Conservation (phyloP, 2,329 filamentous ascomycete genomes). For the Didymella pinodella region DNA sequence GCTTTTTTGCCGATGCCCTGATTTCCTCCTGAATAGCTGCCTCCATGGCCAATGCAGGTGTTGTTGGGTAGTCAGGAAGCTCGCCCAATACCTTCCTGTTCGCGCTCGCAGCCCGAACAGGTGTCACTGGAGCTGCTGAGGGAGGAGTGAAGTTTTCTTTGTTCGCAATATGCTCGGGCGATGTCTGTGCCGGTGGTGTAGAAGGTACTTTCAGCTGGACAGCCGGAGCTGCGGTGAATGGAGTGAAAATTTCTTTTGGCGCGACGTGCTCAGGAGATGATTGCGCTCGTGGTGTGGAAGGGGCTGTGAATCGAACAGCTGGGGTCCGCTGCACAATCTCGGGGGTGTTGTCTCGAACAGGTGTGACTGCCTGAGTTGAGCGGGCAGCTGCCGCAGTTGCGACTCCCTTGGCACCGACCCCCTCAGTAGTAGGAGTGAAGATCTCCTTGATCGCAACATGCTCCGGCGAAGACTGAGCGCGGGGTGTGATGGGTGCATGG, state of each 20-base stretch:
- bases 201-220: constrained; percentile 16
- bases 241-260: constrained; percentile 15
- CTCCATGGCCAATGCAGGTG: constrained; percentile 35
- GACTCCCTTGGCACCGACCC: background rate
- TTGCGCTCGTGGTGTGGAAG: constrained; percentile 13
- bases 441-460: constrained; percentile 14
- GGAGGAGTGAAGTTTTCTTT: constrained; percentile 20
- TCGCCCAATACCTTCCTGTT: constrained; percentile 20
- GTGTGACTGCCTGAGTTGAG: constrained; percentile 5
- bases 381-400: background rate
- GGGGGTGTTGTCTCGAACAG: constrained; percentile 13
- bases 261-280: constrained; percentile 20
- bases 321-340: constrained; percentile 16
- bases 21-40: constrained; percentile 39
- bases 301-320: constrained; percentile 15
- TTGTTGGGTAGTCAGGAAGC: constrained; percentile 32
- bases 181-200: constrained; percentile 17
- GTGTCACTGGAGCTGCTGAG: constrained; percentile 15
- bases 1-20: constrained; percentile 37
- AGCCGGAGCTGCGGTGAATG: constrained; percentile 1
- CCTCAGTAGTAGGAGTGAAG: constrained; percentile 9
- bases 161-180: constrained; percentile 19
- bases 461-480: constrained; percentile 5
- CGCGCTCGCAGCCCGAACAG: constrained; percentile 20
- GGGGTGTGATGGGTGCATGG: background rate